Base-by-base conservation (phyloP, 345 rosid species). In the Hibiscus mutabilis region DNA sequence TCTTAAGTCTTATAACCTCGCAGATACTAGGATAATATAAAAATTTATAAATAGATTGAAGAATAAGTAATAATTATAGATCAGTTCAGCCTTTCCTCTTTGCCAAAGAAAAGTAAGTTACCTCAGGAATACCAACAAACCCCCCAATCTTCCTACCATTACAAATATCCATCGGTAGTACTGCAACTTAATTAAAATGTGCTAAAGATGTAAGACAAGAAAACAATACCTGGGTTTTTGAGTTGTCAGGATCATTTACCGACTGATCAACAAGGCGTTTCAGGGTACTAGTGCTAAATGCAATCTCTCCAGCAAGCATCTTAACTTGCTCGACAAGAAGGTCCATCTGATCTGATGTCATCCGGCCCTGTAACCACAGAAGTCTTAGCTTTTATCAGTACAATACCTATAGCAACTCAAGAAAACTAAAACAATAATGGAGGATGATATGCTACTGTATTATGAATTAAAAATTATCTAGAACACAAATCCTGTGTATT, bases 221-320 rank as follows among this genome's bases (percentile, higher is more conserved):
- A 53, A 61, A 52, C 10, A 65, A 66, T 79, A 92, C 99, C 82
- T 90, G 99, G 69, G 79, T 60, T 84, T 89, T 89, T 31, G 92
- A 89, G 82, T 79, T 82, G 16, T 90, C 94, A 12, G 98, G 98
- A 83, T 95, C 97, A 84, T 86, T 84, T 53, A 66, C 80, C 16
- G 98, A 90, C 80, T 92, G 97, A 74, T 92, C 98, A 60, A 89
- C 84, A 76, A 92, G 81, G 70, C 99, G 99, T 83, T 95, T 95
- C 70, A 95, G 85, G 63, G 97, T 92, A 82, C 99, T 95, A 3
- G 85, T 85, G 79, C 96, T 78, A 72, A 95, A 90, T 44, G 99
- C 99, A 77, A 95, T 86, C 83, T 95, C 99, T 75, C 89, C 99
- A 65, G 99, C 98, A 79, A 95, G 94, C 97, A 95, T 90, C 83